A percentile compares a stretch with the other conserved stretches of the same genome.
phyloP scores from a whole-genome alignment of 75 land plant species.

The Picea sitchensis region DNA sequence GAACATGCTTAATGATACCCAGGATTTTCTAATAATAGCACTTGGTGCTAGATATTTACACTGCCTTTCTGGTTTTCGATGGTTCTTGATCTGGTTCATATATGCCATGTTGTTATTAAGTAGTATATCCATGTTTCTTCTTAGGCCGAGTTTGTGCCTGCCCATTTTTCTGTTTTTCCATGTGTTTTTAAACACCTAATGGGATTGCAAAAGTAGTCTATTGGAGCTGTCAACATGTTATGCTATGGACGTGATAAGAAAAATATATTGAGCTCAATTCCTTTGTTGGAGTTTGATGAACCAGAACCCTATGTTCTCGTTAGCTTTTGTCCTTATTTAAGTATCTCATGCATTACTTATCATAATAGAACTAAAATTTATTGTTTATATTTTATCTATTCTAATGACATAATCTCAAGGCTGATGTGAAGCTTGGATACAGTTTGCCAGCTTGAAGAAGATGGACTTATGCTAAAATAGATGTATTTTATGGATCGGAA shows the following conservation, averaged over 20 bases:
- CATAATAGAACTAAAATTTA: not conserved
- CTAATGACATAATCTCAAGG: conserved; percentile 6
- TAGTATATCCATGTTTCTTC: not conserved
- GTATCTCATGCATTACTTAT: not conserved
- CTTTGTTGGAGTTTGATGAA: not conserved
- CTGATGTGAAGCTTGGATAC: conserved; percentile 12
- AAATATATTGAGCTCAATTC: not conserved
- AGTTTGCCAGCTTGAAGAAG: conserved; percentile 14
- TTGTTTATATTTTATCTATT: conserved; percentile 2
- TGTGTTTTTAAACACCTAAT: not conserved
- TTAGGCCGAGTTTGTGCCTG: not conserved
- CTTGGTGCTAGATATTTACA: not conserved
- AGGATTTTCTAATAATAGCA: not conserved
- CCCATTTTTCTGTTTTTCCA: not conserved
- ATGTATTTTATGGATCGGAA: conserved; percentile 1
- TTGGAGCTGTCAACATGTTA: not conserved
- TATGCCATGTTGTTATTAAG: not conserved
- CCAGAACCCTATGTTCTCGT: not conserved
- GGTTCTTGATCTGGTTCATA: not conserved
- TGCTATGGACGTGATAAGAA: not conserved
- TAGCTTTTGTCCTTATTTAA: not conserved
- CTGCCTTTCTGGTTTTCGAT: not conserved
- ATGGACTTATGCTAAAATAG: not conserved
- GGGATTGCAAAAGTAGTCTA: not conserved
- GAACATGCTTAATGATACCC: not conserved